Base-by-base conservation (phyloP, 768 basidiomycete species). In the Macrolepiota fuliginosa region DNA sequence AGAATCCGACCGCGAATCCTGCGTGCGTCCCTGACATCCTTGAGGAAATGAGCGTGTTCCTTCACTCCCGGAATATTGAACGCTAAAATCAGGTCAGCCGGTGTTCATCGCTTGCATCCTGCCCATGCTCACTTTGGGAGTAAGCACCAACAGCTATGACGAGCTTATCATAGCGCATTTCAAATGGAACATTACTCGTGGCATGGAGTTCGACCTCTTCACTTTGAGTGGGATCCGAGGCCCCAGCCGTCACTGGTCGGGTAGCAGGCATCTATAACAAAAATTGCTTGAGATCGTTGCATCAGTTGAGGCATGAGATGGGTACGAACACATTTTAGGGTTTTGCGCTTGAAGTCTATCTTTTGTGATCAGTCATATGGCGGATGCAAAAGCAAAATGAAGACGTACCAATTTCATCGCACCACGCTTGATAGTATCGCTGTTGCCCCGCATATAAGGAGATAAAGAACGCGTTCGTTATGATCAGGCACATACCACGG, bases 101-200 rank as follows among this genome's bases (percentile, higher is more conserved):
- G 22, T 12, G 53, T 12, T 19, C 19, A 12, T 24, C n/a, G 36
- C 11, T 17, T 56, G 27, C 3, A 3, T 35, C 56, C 55, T 51
- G 3, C 52, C 9, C 29, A 19, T 3, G 39, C 82, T 54, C 67
- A 91, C 92, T 94, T 70, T 94, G 91, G 2, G 83, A 86, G 73
- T 94, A 94, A 50, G 90, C 89, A 2, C 94, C 94, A 1, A 92
- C 92, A 6, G 91, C 87, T 52, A 96, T 85, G 58, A 95, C 84
- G 12, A 95, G 80, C 70, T 90, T 92, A 73, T 95, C 92, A 68
- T 90, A 94, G 19, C 74, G 72, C 47, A 94, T 53, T 9, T 80
- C 77, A 70, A 91, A 93, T 7, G 79, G 73, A 29, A 49, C 64
- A 27, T 51, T 35, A n/a, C 29, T 58, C 59, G 4, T 53, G 52